Percentiles rank a stretch among this genome's conserved stretches.
Evolutionary conservation across 805 yeast genomes (phyloP).

Genomic region (Metschnikowia koreensis): DNA sequence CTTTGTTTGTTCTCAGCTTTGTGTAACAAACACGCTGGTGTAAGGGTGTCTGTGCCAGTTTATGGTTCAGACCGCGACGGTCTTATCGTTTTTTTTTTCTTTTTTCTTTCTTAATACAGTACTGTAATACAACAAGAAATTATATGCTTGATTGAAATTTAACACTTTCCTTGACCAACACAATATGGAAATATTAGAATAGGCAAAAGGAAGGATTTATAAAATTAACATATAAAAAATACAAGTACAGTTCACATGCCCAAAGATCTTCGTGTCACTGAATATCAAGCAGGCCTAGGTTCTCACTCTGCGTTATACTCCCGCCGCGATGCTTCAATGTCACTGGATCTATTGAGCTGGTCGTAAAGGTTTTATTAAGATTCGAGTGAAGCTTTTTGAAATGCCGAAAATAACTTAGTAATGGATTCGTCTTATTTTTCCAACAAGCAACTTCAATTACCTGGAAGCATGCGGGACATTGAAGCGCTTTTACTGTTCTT

Average conservation of each 20-base stretch:
- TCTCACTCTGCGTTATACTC: constrained; percentile 1
- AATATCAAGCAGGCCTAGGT: neutral
- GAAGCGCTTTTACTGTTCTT: constrained; percentile 25
- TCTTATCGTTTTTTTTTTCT: neutral
- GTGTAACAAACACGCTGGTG: neutral
- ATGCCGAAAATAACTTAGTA: constrained; percentile 30
- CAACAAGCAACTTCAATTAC: constrained; percentile 30
- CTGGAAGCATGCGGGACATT: constrained; percentile 28
- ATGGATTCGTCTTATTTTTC: constrained; percentile 27
- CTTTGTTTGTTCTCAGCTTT: neutral
- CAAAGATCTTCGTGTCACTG: neutral
- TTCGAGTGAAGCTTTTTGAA: constrained; percentile 27
- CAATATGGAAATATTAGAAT: neutral
- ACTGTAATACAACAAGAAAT: neutral
- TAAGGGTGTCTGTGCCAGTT: neutral
- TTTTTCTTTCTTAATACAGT: no score
- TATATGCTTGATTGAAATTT: no score
- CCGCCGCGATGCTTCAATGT: constrained; percentile 13
- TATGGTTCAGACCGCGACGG: neutral
- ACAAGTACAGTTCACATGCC: neutral
- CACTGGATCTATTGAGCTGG: constrained; percentile 17
- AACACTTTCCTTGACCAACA: no score
- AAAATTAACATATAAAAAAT: neutral
- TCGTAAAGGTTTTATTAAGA: constrained; percentile 15
- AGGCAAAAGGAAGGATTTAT: neutral